These are phyloP conservation scores for Penicillium paradoxum DNA, from an alignment of 495 filamentous ascomycete species.

Conservation along the genomic window DNA sequence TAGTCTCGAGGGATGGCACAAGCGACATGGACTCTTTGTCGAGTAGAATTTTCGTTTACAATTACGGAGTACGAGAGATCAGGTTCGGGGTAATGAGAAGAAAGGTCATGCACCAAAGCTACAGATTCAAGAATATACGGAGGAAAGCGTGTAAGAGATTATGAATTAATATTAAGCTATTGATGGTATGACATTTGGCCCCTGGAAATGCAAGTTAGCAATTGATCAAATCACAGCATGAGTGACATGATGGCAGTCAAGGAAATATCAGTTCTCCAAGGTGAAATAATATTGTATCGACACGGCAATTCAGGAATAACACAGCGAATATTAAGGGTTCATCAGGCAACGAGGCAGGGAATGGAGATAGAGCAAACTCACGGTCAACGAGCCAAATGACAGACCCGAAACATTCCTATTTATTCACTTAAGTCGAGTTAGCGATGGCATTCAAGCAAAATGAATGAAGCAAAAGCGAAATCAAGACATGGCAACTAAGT, in stretches of 20 bases:
- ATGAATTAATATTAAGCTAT: constrained; percentile 6
- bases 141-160: background rate
- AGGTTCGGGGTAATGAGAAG: no score
- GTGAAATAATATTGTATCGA: constrained; percentile 72
- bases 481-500: constrained; percentile 41
- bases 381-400: constrained; percentile 7
- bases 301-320: constrained; percentile 71
- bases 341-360: constrained; percentile 46
- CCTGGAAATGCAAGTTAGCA: constrained; percentile 21
- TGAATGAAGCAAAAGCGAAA: constrained; percentile 23
- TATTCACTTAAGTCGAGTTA: constrained; percentile 25
- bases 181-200: background rate
- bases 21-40: constrained; percentile 37
- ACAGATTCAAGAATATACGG: background rate
- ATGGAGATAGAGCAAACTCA: constrained; percentile 23
- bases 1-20: constrained; percentile 53
- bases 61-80: no score
- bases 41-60: constrained; percentile 11
- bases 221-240: constrained; percentile 12
- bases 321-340: constrained; percentile 70
- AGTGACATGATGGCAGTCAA: constrained; percentile 19
- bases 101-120: no score
- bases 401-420: constrained; percentile 20
- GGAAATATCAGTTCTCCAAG: constrained; percentile 86
- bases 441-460: constrained; percentile 26